Base-by-base conservation (phyloP, 2,329 filamentous ascomycete genomes). In the Tolypocladium guangdongense region DNA sequence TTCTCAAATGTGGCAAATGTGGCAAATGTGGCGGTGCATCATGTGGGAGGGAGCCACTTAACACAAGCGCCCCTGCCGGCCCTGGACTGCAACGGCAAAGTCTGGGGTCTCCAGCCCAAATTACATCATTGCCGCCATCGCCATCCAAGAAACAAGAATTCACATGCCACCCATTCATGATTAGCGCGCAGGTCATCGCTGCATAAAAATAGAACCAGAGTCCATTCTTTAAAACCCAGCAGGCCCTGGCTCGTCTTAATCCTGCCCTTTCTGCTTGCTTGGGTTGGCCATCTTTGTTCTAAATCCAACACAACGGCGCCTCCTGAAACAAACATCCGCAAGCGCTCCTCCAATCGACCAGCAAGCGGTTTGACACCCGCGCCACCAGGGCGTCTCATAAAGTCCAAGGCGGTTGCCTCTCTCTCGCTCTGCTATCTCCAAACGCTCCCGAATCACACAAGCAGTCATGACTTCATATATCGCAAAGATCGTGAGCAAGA, bases 401-500 rank as follows among this genome's bases (percentile, higher is more conserved):
- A 57, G 49, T 55, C 37, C 24, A 37, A 30, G 24, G 16, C 41
- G 22, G 22, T 45, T 41, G 12, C 30, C 27, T 35, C 45, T 33
- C n/a, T 38, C 45, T 32, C 18, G 51, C 24, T 33, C 43, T 20
- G 27, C 18, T 30, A 3, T 32, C 24, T 20, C 36, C 30, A 20
- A 50, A 33, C 16, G 20, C 20, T 43, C 27, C 22, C 14, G 18
- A 18, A 11, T 2, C 22, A 36, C 27, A 12, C 37, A 49, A 32
- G 38, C 56, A 58, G 57, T 41, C 50, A 84, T 84, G 82, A 70
- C 80, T 38, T 71, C 71, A 35, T 62, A 77, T 35, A 63, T 81
- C 32, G 72, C 76, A 55, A 83, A 82, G 64, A 70, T 76, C 54
- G 71, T 83, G 45, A 74, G 73, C 58, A 80, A 78, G 63, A 81